Evolutionary conservation across 2,329 filamentous ascomycete genomes (phyloP), one percentile per base, ranked within the genome.

Genomic region (Aspergillus sp.): DNA sequence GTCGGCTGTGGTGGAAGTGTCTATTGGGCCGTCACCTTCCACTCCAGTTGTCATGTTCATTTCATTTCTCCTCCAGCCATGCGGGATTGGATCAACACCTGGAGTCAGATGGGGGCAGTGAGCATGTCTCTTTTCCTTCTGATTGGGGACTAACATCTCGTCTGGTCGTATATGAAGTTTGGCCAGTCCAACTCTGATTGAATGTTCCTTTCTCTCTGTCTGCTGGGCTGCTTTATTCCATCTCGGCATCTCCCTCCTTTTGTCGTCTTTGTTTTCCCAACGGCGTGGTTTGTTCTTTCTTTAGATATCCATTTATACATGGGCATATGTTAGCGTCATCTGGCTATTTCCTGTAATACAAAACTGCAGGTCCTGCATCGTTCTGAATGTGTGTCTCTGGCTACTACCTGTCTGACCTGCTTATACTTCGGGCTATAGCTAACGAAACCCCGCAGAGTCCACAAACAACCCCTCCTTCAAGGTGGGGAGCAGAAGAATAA

Each of bases 41-140:
- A 46, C 13, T 11, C 44, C 44, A n/a, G 22, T 13, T 22, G 24
- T 47, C 48, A 52, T 30, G 51, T 54, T 17, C 37, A 27, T 20
- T 54, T 47, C 12, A 20, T 39, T 34, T 54, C 30, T 34, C 47
- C 39, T 40, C 40, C 54, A 56, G 47, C 46, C 45, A 55, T 50
- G 24, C 19, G 20, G 46, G 46, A 40, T 56, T 41, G 30, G 17
- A 51, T 56, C 54, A 56, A 47, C 47, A 49, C 11, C 44, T 45
- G 22, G 17, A 34, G 20, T 48, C 39, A 33, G 15, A 30, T 53
- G 47, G 54, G 46, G 54, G 54, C 54, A 56, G 46, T 46, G 47
- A 50, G 20, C 17, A 19, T 44, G 37, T 42, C 39, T 27, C 46
- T 19, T 34, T 44, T 33, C 19, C 37, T n/a, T 50, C 27, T 56